Evolutionary conservation across 164 flowering plant species (phyloP).

Genomic region (Liriodendron chinense): DNA sequence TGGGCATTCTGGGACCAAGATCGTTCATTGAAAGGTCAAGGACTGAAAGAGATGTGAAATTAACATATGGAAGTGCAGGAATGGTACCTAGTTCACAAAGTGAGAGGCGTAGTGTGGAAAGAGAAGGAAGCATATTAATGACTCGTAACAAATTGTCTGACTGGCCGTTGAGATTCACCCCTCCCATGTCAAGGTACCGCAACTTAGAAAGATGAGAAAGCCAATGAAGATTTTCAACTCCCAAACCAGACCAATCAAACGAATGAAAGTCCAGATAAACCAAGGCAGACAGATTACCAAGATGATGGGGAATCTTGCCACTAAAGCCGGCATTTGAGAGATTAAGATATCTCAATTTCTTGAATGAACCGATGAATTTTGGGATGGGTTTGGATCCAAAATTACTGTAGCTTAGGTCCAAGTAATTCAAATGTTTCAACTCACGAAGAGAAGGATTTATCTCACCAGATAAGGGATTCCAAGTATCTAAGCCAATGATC

Average conservation of each 20-base stretch:
- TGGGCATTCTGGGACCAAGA: neutral
- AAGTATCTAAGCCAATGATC: too few relatives aligned
- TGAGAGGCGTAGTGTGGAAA: neutral
- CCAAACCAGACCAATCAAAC: neutral
- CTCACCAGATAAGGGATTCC: neutral
- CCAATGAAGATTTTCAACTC: neutral
- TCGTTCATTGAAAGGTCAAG: neutral
- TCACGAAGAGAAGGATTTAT: slow-evolving; percentile 2
- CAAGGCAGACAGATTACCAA: slow-evolving; percentile 10
- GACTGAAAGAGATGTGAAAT: slow-evolving; percentile 3
- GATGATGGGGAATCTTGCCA: slow-evolving; percentile 1
- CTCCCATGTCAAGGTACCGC: slow-evolving; percentile 1
- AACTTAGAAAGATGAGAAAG: slow-evolving; percentile 4
- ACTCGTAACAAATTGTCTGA: neutral
- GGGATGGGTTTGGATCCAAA: slow-evolving; percentile 2
- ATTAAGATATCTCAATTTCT: slow-evolving; percentile 1
- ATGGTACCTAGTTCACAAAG: neutral
- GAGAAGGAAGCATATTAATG: neutral
- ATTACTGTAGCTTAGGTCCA: slow-evolving; percentile 2
- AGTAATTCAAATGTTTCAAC: slow-evolving; percentile 7
- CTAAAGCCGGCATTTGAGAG: neutral
- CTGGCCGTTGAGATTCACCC: neutral
- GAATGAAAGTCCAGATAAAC: neutral
- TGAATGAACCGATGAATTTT: slow-evolving; percentile 9
- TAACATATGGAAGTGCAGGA: neutral